Base-by-base conservation (phyloP, 2,329 filamentous ascomycete species). In the Magnaporthiopsis rhizophila region DNA sequence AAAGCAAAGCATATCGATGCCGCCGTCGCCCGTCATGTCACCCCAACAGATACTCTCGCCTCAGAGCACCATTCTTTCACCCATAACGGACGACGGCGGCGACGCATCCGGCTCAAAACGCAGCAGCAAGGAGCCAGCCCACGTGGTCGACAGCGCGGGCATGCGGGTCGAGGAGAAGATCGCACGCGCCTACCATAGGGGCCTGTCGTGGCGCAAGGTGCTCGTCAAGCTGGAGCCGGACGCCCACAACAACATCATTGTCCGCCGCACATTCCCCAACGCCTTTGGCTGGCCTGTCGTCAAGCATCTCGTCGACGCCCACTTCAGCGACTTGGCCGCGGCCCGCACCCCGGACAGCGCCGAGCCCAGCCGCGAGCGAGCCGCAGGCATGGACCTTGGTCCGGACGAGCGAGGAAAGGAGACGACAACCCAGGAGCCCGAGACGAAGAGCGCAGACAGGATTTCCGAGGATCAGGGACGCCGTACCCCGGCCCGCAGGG, bases 161-260 rank as follows among this genome's bases (percentile, higher is more conserved):
- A 93, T 98, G 86, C 91, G 90, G 67, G 92, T 98, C 0, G 95
- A 99, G 75, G 95, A 99, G 75, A 98, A 97, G 77, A 99, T 99
- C 69, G 95, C 95, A 1, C 86, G 95, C 60, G 95, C 92, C 18
- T 99, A 99, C 77, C 95, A 99, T 74, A 87, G 88, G 15, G 92
- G 92, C 67, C 78, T 99, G 26, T 91, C 91, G 1, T 99, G 95
- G 95, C 90, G 95, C 59, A 99, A 99, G 74, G 95, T 99, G 1
- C 85, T 99, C 4, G 95, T 99, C 18, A 90, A 95, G 64, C 82
- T 99, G 2, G 94, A 99, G 73, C 95, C 95, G 0, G 95, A 99
- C 76, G 95, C 95, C 0, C 95, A 99, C 78, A 99, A 99, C 77
- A 99, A 99, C 75, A 96, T 99, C 69, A 89, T 98, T 66, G 95